These are phyloP conservation scores for Periconia sp. DNA, from an alignment of 2,329 filamentous ascomycete species.

Conservation along the genomic window DNA sequence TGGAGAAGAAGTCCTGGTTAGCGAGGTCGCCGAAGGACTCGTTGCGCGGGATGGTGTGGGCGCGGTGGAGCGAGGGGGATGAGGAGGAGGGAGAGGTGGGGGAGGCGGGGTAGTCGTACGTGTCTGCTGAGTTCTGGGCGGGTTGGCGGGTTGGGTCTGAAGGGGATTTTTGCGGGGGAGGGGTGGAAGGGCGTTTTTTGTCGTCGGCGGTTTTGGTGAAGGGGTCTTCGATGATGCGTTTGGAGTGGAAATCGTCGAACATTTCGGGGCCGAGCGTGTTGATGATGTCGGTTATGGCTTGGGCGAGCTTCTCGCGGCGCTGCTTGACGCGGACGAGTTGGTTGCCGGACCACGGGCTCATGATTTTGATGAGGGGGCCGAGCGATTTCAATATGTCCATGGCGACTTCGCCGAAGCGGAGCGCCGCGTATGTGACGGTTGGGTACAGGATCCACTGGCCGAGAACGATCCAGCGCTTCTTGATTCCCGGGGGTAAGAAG, in stretches of 20 bases:
- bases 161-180: conserved; percentile 26
- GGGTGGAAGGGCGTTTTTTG: not conserved
- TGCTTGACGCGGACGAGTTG: conserved; percentile 77
- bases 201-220: conserved; percentile 17
- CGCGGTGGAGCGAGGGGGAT: conserved; percentile 17
- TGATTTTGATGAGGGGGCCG: conserved; percentile 79
- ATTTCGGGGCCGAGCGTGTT: conserved; percentile 94
- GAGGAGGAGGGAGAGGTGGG: conserved; percentile 25
- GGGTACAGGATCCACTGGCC: conserved; percentile 81
- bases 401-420: conserved; percentile 94
- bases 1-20: conserved; percentile 86
- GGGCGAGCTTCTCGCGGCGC: conserved; percentile 71
- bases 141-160: conserved; percentile 16
- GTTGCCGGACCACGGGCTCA: conserved; percentile 82
- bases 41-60: conserved; percentile 67
- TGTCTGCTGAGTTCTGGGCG: conserved; percentile 14
- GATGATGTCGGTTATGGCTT: conserved; percentile 86
- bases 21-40: conserved; percentile 93
- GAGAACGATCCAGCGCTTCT: conserved; percentile 65
- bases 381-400: conserved; percentile 99
- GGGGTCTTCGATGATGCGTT: conserved; percentile 43
- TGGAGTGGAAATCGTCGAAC: conserved; percentile 76
- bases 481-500: conserved; percentile 74
- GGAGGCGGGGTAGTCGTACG: conserved; percentile 30
- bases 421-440: conserved; percentile 84